phyloP scores from a whole-genome alignment of 1,284 basidiomycete genomes.

The Ceratobasidium sp. region DNA sequence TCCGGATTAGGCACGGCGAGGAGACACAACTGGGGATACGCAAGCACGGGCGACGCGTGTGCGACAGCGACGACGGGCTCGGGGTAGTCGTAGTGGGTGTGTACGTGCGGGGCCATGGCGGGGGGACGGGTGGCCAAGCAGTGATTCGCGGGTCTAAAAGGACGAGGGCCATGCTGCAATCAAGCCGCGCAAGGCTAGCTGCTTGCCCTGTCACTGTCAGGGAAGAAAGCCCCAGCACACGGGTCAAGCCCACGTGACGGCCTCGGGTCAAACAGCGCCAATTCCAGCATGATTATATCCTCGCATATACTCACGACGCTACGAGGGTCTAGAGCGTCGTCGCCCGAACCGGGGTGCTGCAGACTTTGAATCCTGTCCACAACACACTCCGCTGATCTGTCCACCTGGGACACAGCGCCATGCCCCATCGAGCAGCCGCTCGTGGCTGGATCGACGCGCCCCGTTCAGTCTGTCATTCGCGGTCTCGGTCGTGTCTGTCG shows the following conservation, averaged over 20 bases:
- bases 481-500: too few relatives aligned
- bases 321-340: slow-evolving; percentile 1
- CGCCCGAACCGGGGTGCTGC: not conserved
- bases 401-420: not conserved
- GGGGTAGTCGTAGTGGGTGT: not conserved
- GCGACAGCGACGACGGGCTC: slow-evolving; percentile 1
- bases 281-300: not conserved
- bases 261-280: not conserved
- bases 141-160: slow-evolving; percentile 2
- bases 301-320: not conserved
- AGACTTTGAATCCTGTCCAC: not conserved
- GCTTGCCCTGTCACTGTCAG: not conserved
- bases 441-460: too few relatives aligned
- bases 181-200: slow-evolving; percentile 8
- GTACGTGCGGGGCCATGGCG: not conserved
- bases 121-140: not conserved
- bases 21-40: not conserved
- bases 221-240: too few relatives aligned
- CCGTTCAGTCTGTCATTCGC: too few relatives aligned
- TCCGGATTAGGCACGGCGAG: not conserved
- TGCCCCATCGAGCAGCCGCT: not conserved
- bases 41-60: not conserved
- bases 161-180: slow-evolving; percentile 8
- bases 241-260: not conserved
- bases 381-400: slow-evolving; percentile 4